Percentiles rank a stretch among this genome's conserved stretches.
These are phyloP conservation scores for Stemphylium vesicarium DNA, from an alignment of 2,329 filamentous ascomycete species.

Conservation along the genomic window DNA sequence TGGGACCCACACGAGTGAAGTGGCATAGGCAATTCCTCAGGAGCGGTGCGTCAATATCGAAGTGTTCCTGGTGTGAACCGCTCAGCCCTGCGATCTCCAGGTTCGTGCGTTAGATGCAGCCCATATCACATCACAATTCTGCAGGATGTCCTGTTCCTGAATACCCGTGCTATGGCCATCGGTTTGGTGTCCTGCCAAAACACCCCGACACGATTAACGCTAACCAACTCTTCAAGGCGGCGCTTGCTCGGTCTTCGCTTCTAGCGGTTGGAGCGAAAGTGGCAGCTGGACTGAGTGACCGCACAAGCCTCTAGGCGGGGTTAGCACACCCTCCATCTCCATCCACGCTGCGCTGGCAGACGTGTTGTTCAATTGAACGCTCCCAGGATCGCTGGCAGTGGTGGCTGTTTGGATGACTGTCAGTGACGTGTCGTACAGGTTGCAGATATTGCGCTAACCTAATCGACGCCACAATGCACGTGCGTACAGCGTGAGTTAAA, in stretches of 20 bases:
- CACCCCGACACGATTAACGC: conserved; percentile 12
- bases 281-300: conserved; percentile 13
- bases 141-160: conserved; percentile 30
- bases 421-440: conserved; percentile 32
- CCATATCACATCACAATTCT: conserved; percentile 35
- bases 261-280: conserved; percentile 15
- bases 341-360: conserved; percentile 34
- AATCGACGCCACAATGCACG: conserved; percentile 16
- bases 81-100: conserved; percentile 37
- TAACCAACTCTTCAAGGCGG: conserved; percentile 16
- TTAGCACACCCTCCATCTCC: conserved; percentile 25
- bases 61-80: conserved; percentile 33
- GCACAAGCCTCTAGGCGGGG: conserved; percentile 26
- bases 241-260: conserved; percentile 25
- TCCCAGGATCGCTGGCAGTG: conserved; percentile 20
- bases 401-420: conserved; percentile 24
- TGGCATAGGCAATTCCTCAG: conserved; percentile 13
- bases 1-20: conserved; percentile 20
- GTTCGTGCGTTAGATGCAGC: conserved; percentile 32
- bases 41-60: conserved; percentile 22
- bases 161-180: conserved; percentile 34
- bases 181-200: conserved; percentile 26
- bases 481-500: conserved; percentile 10
- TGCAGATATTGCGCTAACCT: conserved; percentile 24
- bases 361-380: conserved; percentile 34